phyloP scores from a whole-genome alignment of 2,329 filamentous ascomycete genomes.

The Hymenoscyphus fraxineus region DNA sequence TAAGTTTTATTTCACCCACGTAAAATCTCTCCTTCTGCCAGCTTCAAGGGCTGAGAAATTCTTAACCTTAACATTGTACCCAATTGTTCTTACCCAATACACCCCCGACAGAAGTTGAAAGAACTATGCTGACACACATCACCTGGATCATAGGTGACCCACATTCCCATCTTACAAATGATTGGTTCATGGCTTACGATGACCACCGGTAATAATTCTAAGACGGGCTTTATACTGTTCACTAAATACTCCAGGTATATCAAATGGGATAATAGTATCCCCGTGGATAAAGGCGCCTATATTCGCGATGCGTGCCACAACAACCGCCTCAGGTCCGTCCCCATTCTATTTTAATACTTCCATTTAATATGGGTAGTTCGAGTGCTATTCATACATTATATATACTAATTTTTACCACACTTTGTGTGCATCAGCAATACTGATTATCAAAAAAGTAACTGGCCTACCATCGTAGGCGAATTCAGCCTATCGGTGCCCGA shows the following conservation, averaged over 20 bases:
- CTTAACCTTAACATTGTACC: too few species aligned
- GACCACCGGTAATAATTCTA: constrained; percentile 32
- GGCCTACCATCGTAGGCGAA: constrained; percentile 53
- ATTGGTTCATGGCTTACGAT: constrained; percentile 49
- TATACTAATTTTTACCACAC: constrained; percentile 1
- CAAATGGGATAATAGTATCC: constrained; percentile 48
- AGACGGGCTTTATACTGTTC: background rate
- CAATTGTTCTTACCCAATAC: too few species aligned
- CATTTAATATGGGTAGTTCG: constrained; percentile 1
- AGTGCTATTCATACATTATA: constrained; percentile 24
- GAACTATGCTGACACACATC: too few species aligned
- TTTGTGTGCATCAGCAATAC: background rate
- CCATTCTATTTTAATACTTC: constrained; percentile 1
- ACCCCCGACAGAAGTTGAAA: too few species aligned
- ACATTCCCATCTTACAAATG: constrained; percentile 20
- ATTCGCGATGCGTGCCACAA: constrained; percentile 48
- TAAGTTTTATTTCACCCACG: too few species aligned
- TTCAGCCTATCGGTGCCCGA: constrained; percentile 53
- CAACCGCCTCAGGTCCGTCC: constrained; percentile 37
- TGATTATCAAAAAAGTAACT: constrained; percentile 2
- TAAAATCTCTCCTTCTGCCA: too few species aligned
- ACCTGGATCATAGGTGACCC: constrained; percentile 30
- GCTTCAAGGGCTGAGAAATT: too few species aligned
- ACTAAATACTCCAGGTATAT: constrained; percentile 42
- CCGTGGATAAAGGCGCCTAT: constrained; percentile 46